A percentile compares a stretch with the other conserved stretches of the same genome.
These are phyloP conservation scores for Clohesyomyces aquaticus DNA, from an alignment of 495 filamentous ascomycete genomes.

Conservation along the genomic window DNA sequence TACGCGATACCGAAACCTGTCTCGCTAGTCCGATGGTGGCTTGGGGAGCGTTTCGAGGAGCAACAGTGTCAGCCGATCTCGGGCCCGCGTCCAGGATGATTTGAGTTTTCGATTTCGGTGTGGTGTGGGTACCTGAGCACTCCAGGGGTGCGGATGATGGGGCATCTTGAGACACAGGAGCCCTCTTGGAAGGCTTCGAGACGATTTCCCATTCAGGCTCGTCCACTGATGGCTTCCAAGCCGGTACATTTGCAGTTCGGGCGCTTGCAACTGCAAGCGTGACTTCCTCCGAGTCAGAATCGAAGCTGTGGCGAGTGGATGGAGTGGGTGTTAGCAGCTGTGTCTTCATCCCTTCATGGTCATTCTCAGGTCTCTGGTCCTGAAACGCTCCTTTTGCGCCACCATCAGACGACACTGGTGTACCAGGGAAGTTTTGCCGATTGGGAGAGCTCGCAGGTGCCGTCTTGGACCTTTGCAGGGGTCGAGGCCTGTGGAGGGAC, in stretches of 20 bases:
- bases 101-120: constrained; percentile 11
- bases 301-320: constrained; percentile 52
- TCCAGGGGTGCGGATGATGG: constrained; percentile 30
- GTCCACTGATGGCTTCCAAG: constrained; percentile 41
- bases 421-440: constrained; percentile 33
- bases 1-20: constrained; percentile 33
- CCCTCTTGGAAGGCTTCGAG: constrained; percentile 33
- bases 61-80: constrained; percentile 15
- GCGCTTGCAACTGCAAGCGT: constrained; percentile 41
- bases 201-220: constrained; percentile 60
- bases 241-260: constrained; percentile 39
- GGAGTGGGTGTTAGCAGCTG: constrained; percentile 35
- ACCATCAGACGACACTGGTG: constrained; percentile 12
- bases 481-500: constrained; percentile 47
- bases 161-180: constrained; percentile 6
- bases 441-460: constrained; percentile 58
- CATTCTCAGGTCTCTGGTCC: constrained; percentile 34
- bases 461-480: constrained; percentile 64
- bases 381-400: constrained; percentile 30
- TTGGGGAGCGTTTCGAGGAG: background rate
- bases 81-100: constrained; percentile 11
- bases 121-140: background rate
- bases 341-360: constrained; percentile 6
- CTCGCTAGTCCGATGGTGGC: constrained; percentile 33
- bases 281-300: constrained; percentile 50